Evolutionary conservation across 1,139 yeast species (phyloP).

Genomic region (Candida pseudoviswanathii): DNA sequence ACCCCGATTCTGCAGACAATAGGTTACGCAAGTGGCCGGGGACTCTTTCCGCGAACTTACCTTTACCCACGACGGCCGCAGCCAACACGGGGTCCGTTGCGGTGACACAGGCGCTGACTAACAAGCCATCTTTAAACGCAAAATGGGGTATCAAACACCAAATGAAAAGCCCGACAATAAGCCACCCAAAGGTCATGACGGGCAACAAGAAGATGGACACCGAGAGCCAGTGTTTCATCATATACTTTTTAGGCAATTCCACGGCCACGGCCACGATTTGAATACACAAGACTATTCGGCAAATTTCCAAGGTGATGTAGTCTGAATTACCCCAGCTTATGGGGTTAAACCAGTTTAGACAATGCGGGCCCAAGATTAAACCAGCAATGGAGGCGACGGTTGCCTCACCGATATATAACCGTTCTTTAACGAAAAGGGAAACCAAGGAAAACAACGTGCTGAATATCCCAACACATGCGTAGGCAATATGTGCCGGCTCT

Average conservation of each 20-base stretch:
- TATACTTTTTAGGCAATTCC: constrained; percentile 90
- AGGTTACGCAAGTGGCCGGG: constrained; percentile 95
- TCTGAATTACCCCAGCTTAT: constrained; percentile 90
- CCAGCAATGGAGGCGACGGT: constrained; percentile 93
- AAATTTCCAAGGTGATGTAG: constrained; percentile 81
- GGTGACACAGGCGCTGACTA: constrained; percentile 90
- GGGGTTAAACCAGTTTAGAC: constrained; percentile 88
- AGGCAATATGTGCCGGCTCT: constrained; percentile 75
- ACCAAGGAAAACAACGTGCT: constrained; percentile 82
- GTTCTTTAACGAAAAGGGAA: constrained; percentile 90
- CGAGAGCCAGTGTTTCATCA: constrained; percentile 88
- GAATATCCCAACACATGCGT: constrained; percentile 91
- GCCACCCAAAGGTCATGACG: constrained; percentile 95
- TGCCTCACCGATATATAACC: constrained; percentile 91
- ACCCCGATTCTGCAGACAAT: constrained; percentile 91
- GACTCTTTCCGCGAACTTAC: constrained; percentile 94
- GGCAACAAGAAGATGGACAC: constrained; percentile 80
- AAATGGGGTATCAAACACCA: constrained; percentile 88
- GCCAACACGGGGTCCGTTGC: constrained; percentile 98
- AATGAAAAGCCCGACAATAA: constrained; percentile 80
- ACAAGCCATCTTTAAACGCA: constrained; percentile 71
- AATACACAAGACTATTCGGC: constrained; percentile 84
- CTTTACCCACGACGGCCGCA: constrained; percentile 97
- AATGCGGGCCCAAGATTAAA: constrained; percentile 90
- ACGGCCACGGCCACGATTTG: constrained; percentile 98